phyloP scores from a whole-genome alignment of 2,329 filamentous ascomycete genomes.

The Alternaria sp. region DNA sequence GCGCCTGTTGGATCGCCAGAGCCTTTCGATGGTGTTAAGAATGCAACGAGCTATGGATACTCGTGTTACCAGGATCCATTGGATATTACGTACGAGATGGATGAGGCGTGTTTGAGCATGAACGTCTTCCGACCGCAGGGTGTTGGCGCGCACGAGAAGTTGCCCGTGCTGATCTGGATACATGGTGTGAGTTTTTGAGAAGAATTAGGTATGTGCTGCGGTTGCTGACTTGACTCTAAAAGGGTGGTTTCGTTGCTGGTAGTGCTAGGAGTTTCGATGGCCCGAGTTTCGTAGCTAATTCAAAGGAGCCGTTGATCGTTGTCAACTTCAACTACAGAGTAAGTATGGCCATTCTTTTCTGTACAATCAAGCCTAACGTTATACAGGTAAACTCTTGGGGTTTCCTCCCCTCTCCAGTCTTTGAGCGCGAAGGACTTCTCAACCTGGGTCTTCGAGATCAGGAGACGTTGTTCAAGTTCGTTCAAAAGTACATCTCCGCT shows the following conservation, averaged over 20 bases:
- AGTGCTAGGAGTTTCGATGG: slow-evolving; percentile 40
- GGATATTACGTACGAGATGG: slow-evolving; percentile 39
- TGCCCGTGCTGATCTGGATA: slow-evolving; percentile 43
- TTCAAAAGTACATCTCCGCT: slow-evolving; percentile 49
- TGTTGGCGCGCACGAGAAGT: slow-evolving; percentile 21
- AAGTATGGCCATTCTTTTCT: not conserved
- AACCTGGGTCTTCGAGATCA: slow-evolving; percentile 41
- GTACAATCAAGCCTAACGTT: not conserved
- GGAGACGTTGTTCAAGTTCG: slow-evolving; percentile 43
- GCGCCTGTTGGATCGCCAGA: slow-evolving; percentile 48
- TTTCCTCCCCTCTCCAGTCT: slow-evolving; percentile 34
- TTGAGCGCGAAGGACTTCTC: slow-evolving; percentile 37
- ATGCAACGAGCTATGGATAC: slow-evolving; percentile 52
- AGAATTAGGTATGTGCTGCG: not conserved
- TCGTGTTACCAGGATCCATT: slow-evolving; percentile 54
- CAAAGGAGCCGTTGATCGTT: slow-evolving; percentile 33
- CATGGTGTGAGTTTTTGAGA: slow-evolving; percentile 31
- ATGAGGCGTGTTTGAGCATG: slow-evolving; percentile 39
- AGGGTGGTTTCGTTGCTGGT: slow-evolving; percentile 31
- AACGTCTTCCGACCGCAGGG: slow-evolving; percentile 39
- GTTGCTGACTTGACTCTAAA: slow-evolving; percentile 1
- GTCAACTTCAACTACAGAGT: slow-evolving; percentile 44
- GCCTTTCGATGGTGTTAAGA: slow-evolving; percentile 51
- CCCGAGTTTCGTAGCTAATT: slow-evolving; percentile 34
- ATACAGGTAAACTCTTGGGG: slow-evolving; percentile 30